These are phyloP conservation scores for Ogataea haglerorum DNA, from an alignment of 805 yeast species.

Conservation along the genomic window DNA sequence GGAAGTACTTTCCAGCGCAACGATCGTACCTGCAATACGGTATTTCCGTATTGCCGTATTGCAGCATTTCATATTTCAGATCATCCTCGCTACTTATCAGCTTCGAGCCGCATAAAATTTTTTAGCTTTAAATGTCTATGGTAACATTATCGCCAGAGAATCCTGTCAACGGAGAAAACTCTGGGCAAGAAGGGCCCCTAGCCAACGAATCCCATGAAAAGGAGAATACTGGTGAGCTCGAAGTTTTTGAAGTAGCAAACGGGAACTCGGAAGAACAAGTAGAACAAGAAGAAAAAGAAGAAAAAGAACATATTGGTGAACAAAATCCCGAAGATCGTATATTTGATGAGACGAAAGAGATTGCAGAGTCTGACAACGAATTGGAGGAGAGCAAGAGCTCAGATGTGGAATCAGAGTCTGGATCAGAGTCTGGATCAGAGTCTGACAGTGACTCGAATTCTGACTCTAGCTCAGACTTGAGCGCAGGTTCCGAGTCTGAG, in stretches of 20 bases:
- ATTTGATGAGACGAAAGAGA: constrained; percentile 18
- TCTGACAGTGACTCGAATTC: constrained; percentile 23
- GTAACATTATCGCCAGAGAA: too few relatives aligned
- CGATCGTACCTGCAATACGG: too few relatives aligned
- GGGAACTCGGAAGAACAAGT: background rate
- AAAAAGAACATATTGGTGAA: background rate
- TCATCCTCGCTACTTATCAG: background rate
- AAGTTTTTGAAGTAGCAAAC: too few relatives aligned
- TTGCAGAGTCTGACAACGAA: constrained; percentile 22
- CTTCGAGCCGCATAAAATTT: constrained; percentile 6
- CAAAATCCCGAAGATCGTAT: constrained; percentile 9
- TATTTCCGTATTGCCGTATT: background rate
- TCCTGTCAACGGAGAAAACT: too few relatives aligned
- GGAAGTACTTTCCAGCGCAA: too few relatives aligned
- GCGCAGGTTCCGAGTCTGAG: constrained; percentile 23
- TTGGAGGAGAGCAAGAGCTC: constrained; percentile 26
- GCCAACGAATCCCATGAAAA: too few relatives aligned
- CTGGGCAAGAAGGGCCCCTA: too few relatives aligned
- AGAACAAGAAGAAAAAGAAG: background rate
- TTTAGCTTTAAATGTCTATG: background rate
- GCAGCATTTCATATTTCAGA: background rate
- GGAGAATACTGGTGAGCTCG: too few relatives aligned
- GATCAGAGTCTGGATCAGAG: constrained; percentile 21
- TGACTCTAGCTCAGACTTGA: constrained; percentile 10
- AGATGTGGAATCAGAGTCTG: constrained; percentile 8